Conservation (phyloP, 1,139 yeast species). For the Meyerozyma guilliermondii region DNA sequence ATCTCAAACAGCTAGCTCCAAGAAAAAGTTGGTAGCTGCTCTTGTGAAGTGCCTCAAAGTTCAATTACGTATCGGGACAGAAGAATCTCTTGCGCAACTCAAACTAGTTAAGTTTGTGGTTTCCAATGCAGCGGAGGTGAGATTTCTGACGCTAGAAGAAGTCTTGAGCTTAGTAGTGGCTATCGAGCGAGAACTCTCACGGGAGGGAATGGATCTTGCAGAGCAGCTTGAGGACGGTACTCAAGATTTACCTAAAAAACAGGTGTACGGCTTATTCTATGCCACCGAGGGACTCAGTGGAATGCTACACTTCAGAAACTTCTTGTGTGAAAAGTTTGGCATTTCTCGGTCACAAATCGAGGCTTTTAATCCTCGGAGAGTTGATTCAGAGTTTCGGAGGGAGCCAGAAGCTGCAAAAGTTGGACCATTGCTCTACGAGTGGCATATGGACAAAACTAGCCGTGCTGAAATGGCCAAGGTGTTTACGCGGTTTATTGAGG, state of each 20-base stretch:
- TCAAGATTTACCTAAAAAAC: conserved; percentile 9
- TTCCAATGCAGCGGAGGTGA: conserved; percentile 33
- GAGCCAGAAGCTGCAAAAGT: conserved; percentile 5
- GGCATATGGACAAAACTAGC: neutral
- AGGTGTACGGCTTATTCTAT: conserved; percentile 11
- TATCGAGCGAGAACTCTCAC: conserved; percentile 14
- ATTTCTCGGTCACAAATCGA: conserved; percentile 19
- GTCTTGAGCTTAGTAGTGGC: conserved; percentile 11
- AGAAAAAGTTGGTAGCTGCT: conserved; percentile 39
- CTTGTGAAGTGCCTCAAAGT: conserved; percentile 21
- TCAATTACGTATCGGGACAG: conserved; percentile 9
- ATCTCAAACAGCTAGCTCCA: conserved; percentile 35
- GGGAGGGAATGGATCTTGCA: conserved; percentile 34
- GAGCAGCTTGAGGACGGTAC: conserved; percentile 10
- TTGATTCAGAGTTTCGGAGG: conserved; percentile 22
- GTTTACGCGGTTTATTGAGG: neutral
- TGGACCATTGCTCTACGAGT: neutral
- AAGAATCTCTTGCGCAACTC: conserved; percentile 14
- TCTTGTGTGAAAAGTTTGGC: conserved; percentile 17
- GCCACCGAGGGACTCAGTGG: conserved; percentile 17
- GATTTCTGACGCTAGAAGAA: conserved; percentile 39
- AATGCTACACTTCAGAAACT: conserved; percentile 17
- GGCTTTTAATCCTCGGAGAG: conserved; percentile 18
- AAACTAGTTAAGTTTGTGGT: conserved; percentile 30
- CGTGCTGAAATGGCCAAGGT: neutral